Conservation (phyloP, 192 early-diverging fungal genomes). For the Jimgerdemannia flammicorona region DNA sequence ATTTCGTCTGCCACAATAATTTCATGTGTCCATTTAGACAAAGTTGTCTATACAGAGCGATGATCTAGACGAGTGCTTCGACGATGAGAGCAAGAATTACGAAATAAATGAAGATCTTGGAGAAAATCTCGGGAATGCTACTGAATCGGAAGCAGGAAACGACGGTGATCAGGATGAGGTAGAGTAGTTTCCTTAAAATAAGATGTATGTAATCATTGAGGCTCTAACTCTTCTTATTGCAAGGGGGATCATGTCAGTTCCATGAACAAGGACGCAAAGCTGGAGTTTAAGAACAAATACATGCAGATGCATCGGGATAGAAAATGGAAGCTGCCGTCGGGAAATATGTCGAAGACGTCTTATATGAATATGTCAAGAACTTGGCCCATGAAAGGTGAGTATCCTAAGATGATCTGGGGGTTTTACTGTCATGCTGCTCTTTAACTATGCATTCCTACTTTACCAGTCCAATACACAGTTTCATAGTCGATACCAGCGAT, state of each 20-base stretch:
- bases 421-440: constrained; percentile 13
- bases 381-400: constrained; percentile 23
- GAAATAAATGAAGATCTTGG: background rate
- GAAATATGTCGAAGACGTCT: constrained; percentile 23
- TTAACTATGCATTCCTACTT: constrained; percentile 10
- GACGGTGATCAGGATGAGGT: background rate
- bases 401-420: background rate
- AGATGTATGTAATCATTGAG: background rate
- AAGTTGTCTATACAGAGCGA: background rate
- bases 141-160: too few species aligned
- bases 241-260: background rate
- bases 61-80: background rate
- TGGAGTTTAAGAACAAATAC: constrained; percentile 15
- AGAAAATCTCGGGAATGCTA: too few species aligned
- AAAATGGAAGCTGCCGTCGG: constrained; percentile 21
- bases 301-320: constrained; percentile 9
- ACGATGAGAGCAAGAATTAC: background rate
- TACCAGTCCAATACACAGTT: constrained; percentile 12
- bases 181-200: background rate
- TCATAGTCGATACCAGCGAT: too few species aligned
- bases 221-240: background rate
- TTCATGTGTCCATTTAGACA: too few species aligned
- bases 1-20: too few species aligned
- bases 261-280: background rate
- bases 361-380: constrained; percentile 22